A percentile compares a stretch with the other conserved stretches of the same genome.
Conservation (phyloP, 2,329 filamentous ascomycete genomes). For the Trichoderma sp. region DNA sequence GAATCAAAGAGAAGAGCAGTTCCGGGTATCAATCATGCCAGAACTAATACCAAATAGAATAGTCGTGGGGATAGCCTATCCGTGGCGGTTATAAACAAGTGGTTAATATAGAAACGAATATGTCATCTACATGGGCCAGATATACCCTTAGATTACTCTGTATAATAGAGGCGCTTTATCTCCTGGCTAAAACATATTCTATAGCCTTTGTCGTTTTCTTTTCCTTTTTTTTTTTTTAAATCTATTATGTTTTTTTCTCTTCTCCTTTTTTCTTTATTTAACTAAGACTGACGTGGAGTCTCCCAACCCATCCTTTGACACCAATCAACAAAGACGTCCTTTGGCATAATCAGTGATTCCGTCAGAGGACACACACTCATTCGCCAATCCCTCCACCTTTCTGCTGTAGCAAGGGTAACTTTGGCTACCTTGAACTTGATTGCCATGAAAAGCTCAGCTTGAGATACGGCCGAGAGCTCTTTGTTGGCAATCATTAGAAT, state of each 20-base stretch:
- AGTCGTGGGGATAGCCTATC: conserved; percentile 14
- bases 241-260: not conserved
- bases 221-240: not conserved
- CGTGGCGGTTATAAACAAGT: not conserved
- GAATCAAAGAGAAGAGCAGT: not conserved
- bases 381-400: not conserved
- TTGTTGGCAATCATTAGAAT: not conserved
- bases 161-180: not conserved
- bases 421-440: not conserved
- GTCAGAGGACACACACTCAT: not conserved
- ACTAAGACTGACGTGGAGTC: not conserved
- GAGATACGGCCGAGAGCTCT: not conserved
- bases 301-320: not conserved
- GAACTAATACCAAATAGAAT: not conserved
- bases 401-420: not conserved
- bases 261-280: not conserved
- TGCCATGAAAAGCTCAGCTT: conserved; percentile 8
- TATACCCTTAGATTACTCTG: not conserved
- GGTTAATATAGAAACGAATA: not conserved
- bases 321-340: not conserved
- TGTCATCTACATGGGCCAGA: not conserved
- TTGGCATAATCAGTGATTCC: not conserved
- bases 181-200: not conserved
- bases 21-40: not conserved
- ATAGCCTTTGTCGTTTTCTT: not conserved